Base-by-base conservation (phyloP, 257 asterid genomes). In the Capsicum pubescens region DNA sequence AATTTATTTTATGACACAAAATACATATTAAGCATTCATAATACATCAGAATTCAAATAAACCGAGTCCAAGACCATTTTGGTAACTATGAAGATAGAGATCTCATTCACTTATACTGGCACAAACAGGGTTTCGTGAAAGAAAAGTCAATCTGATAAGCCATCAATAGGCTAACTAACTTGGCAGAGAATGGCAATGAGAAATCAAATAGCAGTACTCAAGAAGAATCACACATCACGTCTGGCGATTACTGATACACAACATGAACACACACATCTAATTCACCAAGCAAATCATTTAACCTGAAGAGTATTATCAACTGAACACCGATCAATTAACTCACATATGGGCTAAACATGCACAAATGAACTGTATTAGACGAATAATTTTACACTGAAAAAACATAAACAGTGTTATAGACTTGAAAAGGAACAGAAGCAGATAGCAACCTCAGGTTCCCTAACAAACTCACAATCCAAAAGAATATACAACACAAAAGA, bases 41-140 rank as follows among this genome's bases (percentile, higher is more conserved):
- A 50, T 74, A 21, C 46, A 52, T 74, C 61, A 13, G 8, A 52
- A 21, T 50, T 7, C 61, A 50, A 72, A 74, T 21, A 21, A 74
- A 74, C 21, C 21, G 0, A 7, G 7, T 74, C 60, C 81, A 52
- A 12, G 16, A 74, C 56, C 55, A 42, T 42, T 42, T 42, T 42
- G 56, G 21, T 15, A 42, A 35, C 50, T 36, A 66, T 7, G 46
- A 26, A 26, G 71, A 36, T 35, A 66, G n/a, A 32, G 48, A 66
- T 35, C 19, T 3, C 76, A 67, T 0, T 36, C 50, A 67, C 52
- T 67, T 14, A 52, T 67, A 67, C 76, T 36, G 12, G 21, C 36
- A n/a, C n/a, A 72, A 72, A 39, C 80, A 72, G 7, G 80, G 80
- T 46, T 72, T 44, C 58, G 21, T 46, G 35, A 71, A 71, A 71